Evolutionary conservation across 2,329 filamentous ascomycete genomes (phyloP).

Genomic region (Laburnicola sp.): DNA sequence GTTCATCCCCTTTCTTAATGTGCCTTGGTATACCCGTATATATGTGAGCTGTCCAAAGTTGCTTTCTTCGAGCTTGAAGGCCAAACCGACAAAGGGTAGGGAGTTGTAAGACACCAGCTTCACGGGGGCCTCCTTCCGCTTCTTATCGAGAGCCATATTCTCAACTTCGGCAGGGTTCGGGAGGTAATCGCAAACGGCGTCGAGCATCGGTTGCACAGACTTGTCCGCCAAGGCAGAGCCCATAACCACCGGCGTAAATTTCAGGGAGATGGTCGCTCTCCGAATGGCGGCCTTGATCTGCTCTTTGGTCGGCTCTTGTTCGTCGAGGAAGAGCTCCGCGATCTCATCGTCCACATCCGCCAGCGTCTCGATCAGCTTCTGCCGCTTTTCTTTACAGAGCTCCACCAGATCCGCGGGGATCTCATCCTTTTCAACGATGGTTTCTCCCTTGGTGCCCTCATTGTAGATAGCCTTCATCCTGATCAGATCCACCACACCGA

Average conservation of each 20-base stretch:
- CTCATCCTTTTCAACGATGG: constrained; percentile 73
- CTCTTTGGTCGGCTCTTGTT: constrained; percentile 72
- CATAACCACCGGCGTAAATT: constrained; percentile 96
- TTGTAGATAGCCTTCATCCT: constrained; percentile 93
- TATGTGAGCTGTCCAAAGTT: constrained; percentile 98
- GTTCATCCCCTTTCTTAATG: constrained; percentile 82
- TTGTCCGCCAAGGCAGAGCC: constrained; percentile 94
- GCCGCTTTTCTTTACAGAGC: constrained; percentile 79
- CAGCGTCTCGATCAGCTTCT: constrained; percentile 87
- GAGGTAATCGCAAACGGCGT: constrained; percentile 93
- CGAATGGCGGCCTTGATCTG: constrained; percentile 94
- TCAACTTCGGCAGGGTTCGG: constrained; percentile 88
- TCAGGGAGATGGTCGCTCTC: constrained; percentile 81
- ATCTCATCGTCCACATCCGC: constrained; percentile 98
- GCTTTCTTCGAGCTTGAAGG: constrained; percentile 98
- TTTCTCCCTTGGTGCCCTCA: constrained; percentile 77
- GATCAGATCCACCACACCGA: constrained; percentile 90
- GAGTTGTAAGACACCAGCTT: constrained; percentile 92
- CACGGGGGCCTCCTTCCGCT: constrained; percentile 75
- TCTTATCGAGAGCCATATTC: constrained; percentile 85
- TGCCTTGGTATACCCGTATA: constrained; percentile 97
- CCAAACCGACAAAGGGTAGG: constrained; percentile 89
- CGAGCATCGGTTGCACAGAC: constrained; percentile 92
- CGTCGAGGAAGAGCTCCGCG: constrained; percentile 90
- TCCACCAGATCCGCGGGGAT: constrained; percentile 78